Base-by-base conservation (phyloP, 306 rosid species). In the Prunus salicina region DNA sequence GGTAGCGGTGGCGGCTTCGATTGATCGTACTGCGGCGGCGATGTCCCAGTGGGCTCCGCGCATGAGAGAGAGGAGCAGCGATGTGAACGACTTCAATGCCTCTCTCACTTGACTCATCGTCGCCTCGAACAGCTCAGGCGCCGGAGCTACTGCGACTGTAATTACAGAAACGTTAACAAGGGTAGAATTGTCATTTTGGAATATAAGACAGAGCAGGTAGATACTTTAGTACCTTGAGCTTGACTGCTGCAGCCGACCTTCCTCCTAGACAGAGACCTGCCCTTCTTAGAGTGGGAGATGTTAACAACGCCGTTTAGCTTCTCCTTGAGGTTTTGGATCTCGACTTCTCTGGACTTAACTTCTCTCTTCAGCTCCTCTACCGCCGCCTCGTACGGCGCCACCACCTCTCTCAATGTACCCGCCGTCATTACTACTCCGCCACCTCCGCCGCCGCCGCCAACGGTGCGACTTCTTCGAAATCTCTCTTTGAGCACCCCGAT, bases 21-120 rank as follows among this genome's bases (percentile, higher is more conserved):
- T 95, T 52, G 99, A 95, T 25, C 97, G 88, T 71, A 95, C 99
- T 8, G 96, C 97, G 19, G 97, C 97, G 24, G 93, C 84, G 47
- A 95, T 95, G 79, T 95, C 97, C 99, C 97, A 95, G 16, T 87
- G 96, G 38, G 99, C 97, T 64, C 90, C 88, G 80, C 96, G 96
- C 99, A 95, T 95, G 38, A 88, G 92, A 52, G 97, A 85, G 73
- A 92, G 92, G 20, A 95, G 89, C 67, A 85, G 78, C 18, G 96
- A 87, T 51, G 97, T 86, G 89, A 95, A 95, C 51, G 93, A 88
- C 75, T 88, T 95, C 41, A 94, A 86, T 25, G 96, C 81, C 63
- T 90, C 99, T 75, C 80, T 95, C 68, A 92, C 93, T 85, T 87
- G 96, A 75, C 77, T 77, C 96, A 87, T 90, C 47, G 93, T 83